Evolutionary conservation across 2,329 filamentous ascomycete species (phyloP).

Genomic region (Achaetomium macrosporum): DNA sequence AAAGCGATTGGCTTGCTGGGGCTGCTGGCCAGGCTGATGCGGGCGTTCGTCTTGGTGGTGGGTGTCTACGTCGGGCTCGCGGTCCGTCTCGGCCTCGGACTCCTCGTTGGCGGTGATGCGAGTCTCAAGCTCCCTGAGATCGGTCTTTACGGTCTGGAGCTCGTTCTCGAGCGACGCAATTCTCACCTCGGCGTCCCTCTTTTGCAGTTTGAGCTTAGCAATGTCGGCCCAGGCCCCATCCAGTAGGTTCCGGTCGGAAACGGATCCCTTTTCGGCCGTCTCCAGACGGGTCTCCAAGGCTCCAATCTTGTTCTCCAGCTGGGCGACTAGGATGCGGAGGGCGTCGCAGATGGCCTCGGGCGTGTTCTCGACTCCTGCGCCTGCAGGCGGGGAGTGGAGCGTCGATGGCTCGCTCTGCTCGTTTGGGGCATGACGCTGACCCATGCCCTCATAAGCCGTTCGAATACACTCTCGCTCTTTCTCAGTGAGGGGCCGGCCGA

Average conservation of each 20-base stretch:
- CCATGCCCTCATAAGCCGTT: background rate
- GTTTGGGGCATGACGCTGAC: background rate
- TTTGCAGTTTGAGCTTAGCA: background rate
- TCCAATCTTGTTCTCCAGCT: background rate
- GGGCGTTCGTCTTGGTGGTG: background rate
- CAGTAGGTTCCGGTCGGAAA: background rate
- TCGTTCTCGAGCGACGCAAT: background rate
- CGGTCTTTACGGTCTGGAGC: background rate
- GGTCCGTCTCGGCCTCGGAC: background rate
- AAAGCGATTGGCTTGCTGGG: background rate
- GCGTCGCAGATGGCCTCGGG: background rate
- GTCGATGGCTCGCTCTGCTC: background rate
- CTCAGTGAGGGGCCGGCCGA: background rate
- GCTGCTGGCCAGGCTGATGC: background rate
- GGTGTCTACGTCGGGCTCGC: background rate
- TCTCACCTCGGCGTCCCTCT: background rate
- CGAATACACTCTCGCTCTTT: background rate
- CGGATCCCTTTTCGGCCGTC: background rate
- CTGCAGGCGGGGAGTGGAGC: background rate
- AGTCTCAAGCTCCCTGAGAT: background rate
- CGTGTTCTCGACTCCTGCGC: no score
- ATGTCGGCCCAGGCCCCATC: background rate
- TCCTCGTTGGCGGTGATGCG: background rate
- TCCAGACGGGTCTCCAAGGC: background rate
- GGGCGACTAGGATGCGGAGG: background rate